These are phyloP conservation scores for Peronospora belbahrii DNA, from an alignment of 352 stramenopile species.

Conservation along the genomic window DNA sequence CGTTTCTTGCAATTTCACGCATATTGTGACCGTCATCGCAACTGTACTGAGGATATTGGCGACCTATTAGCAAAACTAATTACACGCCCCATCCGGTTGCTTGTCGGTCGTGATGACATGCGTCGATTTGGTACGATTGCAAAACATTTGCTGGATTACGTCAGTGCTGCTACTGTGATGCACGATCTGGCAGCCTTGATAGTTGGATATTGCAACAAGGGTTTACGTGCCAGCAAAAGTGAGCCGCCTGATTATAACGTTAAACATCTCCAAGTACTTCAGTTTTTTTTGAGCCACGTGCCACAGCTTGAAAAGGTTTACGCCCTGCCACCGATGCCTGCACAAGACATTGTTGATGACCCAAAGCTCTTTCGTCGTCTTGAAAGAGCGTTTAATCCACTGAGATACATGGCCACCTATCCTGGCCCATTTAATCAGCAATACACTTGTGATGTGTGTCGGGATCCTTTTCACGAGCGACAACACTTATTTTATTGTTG, in stretches of 20 bases:
- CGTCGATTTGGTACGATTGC: constrained; percentile 37
- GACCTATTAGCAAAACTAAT: constrained; percentile 46
- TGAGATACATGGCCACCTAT: constrained; percentile 46
- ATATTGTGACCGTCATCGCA: constrained; percentile 61
- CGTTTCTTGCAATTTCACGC: constrained; percentile 43
- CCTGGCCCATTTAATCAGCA: constrained; percentile 48
- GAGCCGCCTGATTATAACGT: constrained; percentile 46
- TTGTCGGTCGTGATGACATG: constrained; percentile 45
- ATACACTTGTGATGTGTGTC: constrained; percentile 53
- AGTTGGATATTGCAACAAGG: constrained; percentile 48
- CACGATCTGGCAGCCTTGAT: constrained; percentile 34
- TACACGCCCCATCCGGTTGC: constrained; percentile 38
- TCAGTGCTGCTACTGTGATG: constrained; percentile 32
- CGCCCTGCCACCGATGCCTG: constrained; percentile 12
- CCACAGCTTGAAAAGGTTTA: constrained; percentile 62
- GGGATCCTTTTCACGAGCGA: constrained; percentile 62
- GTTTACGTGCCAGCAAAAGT: constrained; percentile 35
- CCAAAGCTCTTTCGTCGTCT: constrained; percentile 41
- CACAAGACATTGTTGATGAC: constrained; percentile 35
- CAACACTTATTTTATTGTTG: constrained; percentile 76
- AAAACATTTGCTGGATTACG: constrained; percentile 36
- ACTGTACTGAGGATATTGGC: constrained; percentile 29
- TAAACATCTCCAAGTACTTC: constrained; percentile 58
- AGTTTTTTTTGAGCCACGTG: constrained; percentile 59
- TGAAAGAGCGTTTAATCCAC: constrained; percentile 47